Evolutionary conservation across 2,329 filamentous ascomycete genomes (phyloP), one percentile per base, ranked within the genome.

Genomic region (Fusarium lyarnte): DNA sequence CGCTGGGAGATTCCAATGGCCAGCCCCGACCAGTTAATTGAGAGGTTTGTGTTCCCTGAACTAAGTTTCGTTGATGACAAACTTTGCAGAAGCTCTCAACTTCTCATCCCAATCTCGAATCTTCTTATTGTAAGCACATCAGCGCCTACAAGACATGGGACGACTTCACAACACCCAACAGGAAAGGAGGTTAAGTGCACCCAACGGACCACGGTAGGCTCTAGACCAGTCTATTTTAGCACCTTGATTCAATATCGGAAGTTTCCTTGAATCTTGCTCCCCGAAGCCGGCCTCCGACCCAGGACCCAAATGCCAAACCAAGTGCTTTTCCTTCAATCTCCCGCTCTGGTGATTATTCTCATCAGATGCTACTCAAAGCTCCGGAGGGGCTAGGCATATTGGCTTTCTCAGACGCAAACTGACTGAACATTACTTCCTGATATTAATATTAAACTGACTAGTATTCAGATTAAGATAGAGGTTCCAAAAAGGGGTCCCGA

Each of bases 101-200:
- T 23, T 23, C 29, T 23, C 3, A 8, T 19, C 23, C 33, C 8
- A 7, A 19, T 33, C 1, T 13, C 16, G 2, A 7, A 0, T 5
- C 29, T 49, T 49, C 16, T 13, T 8, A 10, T 12, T 9, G 7
- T 19, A 8, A 49, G 2, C 5, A 19, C 0, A 23, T 33, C 16
- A 33, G n/a, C 16, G 3, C 6, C 11, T 23, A 19, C 2, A 33
- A 49, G 46, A 13, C 11, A 4, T 5, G 11, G 0, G 4, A 23
- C 4, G n/a, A n/a, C 8, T 49, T 19, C 1, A 5, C 11, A 49
- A 33, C 4, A 8, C 3, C 3, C 1, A 23, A 5, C 29, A 33
- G 11, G 29, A 49, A 33, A 33, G 11, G 4, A 23, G 4, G 4
- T 16, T 1, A 5, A 23, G n/a, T 23, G 19, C 29, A 23, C 11